phyloP scores from a whole-genome alignment of 73 alveolate genomes.

The Chromera velia region DNA sequence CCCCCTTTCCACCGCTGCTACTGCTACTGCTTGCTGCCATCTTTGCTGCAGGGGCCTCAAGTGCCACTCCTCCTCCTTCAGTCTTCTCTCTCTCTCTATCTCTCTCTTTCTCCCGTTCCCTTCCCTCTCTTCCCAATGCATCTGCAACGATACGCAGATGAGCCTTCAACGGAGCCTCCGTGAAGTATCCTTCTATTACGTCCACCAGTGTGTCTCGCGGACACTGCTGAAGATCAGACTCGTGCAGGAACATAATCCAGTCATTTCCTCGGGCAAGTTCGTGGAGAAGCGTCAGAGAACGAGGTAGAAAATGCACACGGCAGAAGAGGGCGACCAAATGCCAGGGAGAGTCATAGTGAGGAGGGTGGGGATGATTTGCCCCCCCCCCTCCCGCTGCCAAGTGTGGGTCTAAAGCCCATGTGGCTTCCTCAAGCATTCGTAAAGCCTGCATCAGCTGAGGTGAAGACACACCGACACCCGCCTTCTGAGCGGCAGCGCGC shows the following conservation, averaged over 20 bases:
- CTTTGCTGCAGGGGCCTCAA: too few species aligned
- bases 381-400: slow-evolving; percentile 24
- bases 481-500: too few species aligned
- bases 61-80: too few species aligned
- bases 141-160: slow-evolving; percentile 1
- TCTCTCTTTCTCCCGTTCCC: too few species aligned
- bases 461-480: too few species aligned
- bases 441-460: too few species aligned
- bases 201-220: slow-evolving; percentile 56
- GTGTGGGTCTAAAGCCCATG: slow-evolving; percentile 50
- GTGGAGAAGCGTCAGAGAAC: slow-evolving; percentile 54
- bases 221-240: slow-evolving; percentile 56
- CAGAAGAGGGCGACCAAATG: slow-evolving; percentile 62
- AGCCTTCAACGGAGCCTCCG: slow-evolving; percentile 37
- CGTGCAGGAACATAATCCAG: slow-evolving; percentile 56
- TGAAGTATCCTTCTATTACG: slow-evolving; percentile 53
- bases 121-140: too few species aligned
- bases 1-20: too few species aligned
- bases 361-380: slow-evolving; percentile 16
- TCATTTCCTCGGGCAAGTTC: slow-evolving; percentile 60
- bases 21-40: too few species aligned
- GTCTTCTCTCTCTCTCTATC: too few species aligned
- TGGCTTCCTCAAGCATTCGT: slow-evolving; percentile 5
- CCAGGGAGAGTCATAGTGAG: slow-evolving; percentile 56
- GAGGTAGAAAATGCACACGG: slow-evolving; percentile 56